phyloP scores from a whole-genome alignment of 106 monocot genomes.

The Vanilla planifolia region DNA sequence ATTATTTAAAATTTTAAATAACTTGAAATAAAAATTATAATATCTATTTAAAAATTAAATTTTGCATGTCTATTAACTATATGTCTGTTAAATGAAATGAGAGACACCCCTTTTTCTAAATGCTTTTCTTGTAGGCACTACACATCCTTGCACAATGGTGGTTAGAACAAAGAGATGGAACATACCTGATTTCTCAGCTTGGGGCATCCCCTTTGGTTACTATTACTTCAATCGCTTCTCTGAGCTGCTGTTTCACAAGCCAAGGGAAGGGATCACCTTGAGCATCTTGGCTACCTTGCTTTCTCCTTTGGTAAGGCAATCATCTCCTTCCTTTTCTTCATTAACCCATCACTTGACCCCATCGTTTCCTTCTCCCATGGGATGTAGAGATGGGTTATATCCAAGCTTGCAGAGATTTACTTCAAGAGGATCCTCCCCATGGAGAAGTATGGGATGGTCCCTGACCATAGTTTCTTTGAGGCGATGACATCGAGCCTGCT shows the following conservation, averaged over 20 bases:
- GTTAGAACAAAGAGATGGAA: conserved; percentile 39
- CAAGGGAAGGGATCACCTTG: conserved; percentile 51
- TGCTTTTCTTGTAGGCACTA: conserved; percentile 20
- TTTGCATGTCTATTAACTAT: too few species aligned
- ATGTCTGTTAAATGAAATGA: too few species aligned
- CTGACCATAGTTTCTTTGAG: conserved; percentile 48
- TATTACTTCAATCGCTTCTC: conserved; percentile 50
- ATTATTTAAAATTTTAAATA: too few species aligned
- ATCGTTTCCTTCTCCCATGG: too few species aligned
- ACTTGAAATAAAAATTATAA: too few species aligned
- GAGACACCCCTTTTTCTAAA: too few species aligned
- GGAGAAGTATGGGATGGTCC: conserved; percentile 70
- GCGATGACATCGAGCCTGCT: conserved; percentile 24
- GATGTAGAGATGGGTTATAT: conserved; percentile 55
- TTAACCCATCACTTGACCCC: too few species aligned
- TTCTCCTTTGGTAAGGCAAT: conserved; percentile 42
- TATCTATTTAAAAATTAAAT: too few species aligned
- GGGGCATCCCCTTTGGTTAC: conserved; percentile 32
- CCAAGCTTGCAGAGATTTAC: conserved; percentile 54
- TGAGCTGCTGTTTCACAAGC: conserved; percentile 60
- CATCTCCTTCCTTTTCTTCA: background rate
- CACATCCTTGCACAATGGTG: conserved; percentile 54
- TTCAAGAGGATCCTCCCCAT: conserved; percentile 39
- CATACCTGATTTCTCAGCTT: conserved; percentile 25
- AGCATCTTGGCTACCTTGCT: conserved; percentile 41